Evolutionary conservation across 2,329 filamentous ascomycete genomes (phyloP), one percentile per base, ranked within the genome.

Genomic region (Fusarium pseudonygamai): DNA sequence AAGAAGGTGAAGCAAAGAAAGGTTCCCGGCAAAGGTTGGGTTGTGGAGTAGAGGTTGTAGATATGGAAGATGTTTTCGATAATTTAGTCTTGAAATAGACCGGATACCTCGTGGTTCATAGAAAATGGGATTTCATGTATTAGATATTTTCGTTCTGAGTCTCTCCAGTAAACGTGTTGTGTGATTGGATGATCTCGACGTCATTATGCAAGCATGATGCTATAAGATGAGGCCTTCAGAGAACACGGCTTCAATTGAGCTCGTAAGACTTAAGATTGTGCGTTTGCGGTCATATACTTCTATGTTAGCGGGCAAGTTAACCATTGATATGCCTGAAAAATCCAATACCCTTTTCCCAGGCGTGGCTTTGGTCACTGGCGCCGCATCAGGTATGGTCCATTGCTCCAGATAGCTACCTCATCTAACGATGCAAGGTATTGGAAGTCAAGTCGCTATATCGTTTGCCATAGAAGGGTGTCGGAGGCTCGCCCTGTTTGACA

Each of bases 1-100:
- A 91, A 91, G 83, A 97, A 93, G 84, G 92, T 98, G 46, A 87
- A 90, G 77, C 96, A 98, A 84, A 91, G 84, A 82, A 94, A 92
- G 83, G 89, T 94, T 67, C 80, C 86, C 2, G 92, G 90, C 43
- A 90, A 89, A 75, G 93, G 92, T 1, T 97, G 95, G 94, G 88
- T 93, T 73, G 89, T 93, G 69, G 92, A 87, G 72, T 89, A 78
- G 79, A 46, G 42, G 6, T 14, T 61, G 42, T 20, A n/a, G 12
- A 52, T 24, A 22, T 52, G 18, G 32, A 20, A 52, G 32, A n/a
- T 30, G 14, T n/a, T 55, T 55, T 42, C 12, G 39, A 61, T 43
- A 49, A 13, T 32, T 32, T 37, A 53, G 60, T 64, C 39, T 64
- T 73, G 49, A 74, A 52, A 72, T 76, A 76, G 67, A 73, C 58